phyloP scores from a whole-genome alignment of 495 filamentous ascomycete species.

The Thermothielavioides terrestris region DNA sequence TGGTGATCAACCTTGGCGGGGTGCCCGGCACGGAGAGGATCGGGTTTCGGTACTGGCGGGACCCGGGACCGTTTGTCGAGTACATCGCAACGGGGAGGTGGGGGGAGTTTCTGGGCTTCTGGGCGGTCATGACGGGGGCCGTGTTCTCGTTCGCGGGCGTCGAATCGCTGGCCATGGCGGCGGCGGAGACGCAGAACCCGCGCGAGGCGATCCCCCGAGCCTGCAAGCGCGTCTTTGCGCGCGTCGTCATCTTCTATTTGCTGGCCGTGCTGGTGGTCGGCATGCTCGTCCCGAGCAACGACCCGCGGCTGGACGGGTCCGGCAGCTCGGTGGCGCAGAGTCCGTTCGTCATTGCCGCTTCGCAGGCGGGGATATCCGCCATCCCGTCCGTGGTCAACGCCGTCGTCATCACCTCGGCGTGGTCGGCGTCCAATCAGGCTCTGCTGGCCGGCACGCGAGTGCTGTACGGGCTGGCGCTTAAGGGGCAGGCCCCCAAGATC shows the following conservation, averaged over 20 bases:
- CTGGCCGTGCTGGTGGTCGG: constrained; percentile 62
- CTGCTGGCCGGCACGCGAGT: constrained; percentile 55
- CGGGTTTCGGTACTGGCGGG: constrained; percentile 59
- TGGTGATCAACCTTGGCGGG: constrained; percentile 58
- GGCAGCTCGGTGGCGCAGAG: constrained; percentile 47
- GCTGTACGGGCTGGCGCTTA: constrained; percentile 53
- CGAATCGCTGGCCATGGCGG: constrained; percentile 54
- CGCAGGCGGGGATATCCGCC: constrained; percentile 53
- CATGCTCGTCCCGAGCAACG: constrained; percentile 56
- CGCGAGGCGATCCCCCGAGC: constrained; percentile 62
- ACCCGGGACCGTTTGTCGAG: constrained; percentile 61
- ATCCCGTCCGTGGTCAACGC: constrained; percentile 59
- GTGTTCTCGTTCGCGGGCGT: constrained; percentile 53
- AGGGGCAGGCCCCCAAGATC: constrained; percentile 48
- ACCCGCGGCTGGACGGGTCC: constrained; percentile 40
- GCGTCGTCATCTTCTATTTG: constrained; percentile 65
- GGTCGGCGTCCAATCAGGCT: constrained; percentile 58
- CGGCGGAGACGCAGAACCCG: constrained; percentile 66
- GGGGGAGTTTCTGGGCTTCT: constrained; percentile 51
- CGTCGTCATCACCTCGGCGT: constrained; percentile 63
- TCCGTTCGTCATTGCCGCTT: constrained; percentile 66
- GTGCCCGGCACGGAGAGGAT: constrained; percentile 47
- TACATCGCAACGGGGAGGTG: constrained; percentile 44
- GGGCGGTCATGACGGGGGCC: constrained; percentile 50
- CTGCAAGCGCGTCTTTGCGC: constrained; percentile 60